Conservation (phyloP, 176 grass and related monocot genomes). For the Ampelocalamus luodianensis region DNA sequence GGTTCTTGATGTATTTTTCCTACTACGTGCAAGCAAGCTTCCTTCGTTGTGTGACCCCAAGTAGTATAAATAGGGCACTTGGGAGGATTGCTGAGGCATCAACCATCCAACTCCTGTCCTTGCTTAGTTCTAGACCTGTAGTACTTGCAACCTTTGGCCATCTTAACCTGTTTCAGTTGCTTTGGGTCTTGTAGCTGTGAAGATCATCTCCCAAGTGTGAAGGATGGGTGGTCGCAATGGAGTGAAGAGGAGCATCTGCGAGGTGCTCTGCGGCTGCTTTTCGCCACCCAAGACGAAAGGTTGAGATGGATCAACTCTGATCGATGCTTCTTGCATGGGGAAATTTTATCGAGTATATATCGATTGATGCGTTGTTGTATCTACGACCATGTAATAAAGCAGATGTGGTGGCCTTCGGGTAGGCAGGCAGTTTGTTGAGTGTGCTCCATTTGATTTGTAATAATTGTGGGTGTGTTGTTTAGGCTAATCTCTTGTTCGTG, state of each 20-base stretch:
- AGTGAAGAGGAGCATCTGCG: constrained; percentile 32
- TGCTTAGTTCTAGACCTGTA: no score
- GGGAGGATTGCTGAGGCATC: background rate
- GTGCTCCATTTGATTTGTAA: no score
- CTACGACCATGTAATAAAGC: background rate
- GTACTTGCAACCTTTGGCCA: background rate
- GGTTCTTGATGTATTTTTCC: background rate
- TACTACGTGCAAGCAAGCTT: background rate
- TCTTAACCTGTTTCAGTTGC: background rate
- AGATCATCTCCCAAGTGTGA: background rate
- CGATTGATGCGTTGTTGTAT: background rate
- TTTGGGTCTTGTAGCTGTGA: background rate
- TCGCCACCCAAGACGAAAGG: constrained; percentile 2
- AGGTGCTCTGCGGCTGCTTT: constrained; percentile 33
- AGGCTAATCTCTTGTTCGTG: background rate
- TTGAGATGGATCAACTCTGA: background rate
- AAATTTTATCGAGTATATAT: background rate
- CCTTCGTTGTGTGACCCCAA: background rate
- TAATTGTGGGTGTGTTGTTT: background rate
- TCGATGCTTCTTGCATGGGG: background rate
- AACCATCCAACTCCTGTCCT: background rate
- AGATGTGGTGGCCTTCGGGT: background rate
- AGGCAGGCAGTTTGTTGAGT: background rate
- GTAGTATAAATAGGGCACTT: background rate
- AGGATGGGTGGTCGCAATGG: constrained; percentile 16